Evolutionary conservation across 2,329 filamentous ascomycete species (phyloP), one percentile per base, ranked within the genome.

Genomic region (Colletotrichum truncatum): DNA sequence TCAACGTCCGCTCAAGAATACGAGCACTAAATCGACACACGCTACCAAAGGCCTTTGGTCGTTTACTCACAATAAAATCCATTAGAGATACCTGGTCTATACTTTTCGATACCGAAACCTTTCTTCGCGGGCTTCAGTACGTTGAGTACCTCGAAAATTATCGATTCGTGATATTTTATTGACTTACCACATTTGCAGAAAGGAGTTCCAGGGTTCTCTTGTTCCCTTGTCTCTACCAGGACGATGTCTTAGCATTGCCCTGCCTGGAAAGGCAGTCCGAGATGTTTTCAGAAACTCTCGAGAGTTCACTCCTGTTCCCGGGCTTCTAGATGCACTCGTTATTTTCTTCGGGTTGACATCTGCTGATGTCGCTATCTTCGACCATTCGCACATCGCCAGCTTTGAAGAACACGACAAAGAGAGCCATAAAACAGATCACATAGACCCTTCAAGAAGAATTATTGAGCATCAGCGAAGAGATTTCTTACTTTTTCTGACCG

Each of bases 381-480:
- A 66, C 4, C 59, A 66, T 5, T n/a, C 16, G 7, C 45, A 59
- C 9, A 58, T 66, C 38, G 45, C 45, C 6, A 18, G 23, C 2
- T 66, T 66, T 9, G 64, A 66, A 21, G 12, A 12, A 3, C 32
- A 4, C 11, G 21, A 46, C 11, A 45, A 11, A 16, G 45, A 32
- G 14, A 45, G 36, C 18, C 10, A 16, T 26, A 38, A 16, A n/a
- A 66, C 52, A 3, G 52, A 9, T 4, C 53, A 63, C 7, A 16
- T 16, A 4, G 59, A 66, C 18, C 41, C 46, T 9, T 64, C 64
- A 6, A 23, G 60, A 25, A 28, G 59, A 6, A 57, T 64, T 16
- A 64, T 66, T 23, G 64, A 66, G 11, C 64, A 59, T n/a, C 64
- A 66, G 18, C 51, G 64, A 5, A 48, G 48, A 9, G 64, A 66